Percentiles rank a stretch among this genome's conserved stretches.
Conservation (phyloP, 805 yeast species). For the Millerozyma miso region DNA sequence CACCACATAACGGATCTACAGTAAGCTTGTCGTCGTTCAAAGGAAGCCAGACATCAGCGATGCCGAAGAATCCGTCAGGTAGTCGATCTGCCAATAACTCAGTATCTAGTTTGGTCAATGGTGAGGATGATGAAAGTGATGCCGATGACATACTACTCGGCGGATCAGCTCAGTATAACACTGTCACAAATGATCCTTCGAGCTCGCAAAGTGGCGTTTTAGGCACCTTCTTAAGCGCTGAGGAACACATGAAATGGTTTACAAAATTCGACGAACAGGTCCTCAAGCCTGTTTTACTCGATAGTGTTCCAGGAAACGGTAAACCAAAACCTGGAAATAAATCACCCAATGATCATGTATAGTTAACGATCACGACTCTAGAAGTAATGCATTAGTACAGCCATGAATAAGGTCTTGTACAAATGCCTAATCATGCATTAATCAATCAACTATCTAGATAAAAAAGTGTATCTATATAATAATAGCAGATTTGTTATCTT, state of each 20-base stretch:
- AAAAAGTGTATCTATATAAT: not conserved
- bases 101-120: conserved; percentile 16
- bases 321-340: not conserved
- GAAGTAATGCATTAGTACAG: too few relatives aligned
- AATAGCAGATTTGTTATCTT: not conserved
- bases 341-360: not conserved
- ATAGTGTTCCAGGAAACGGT: conserved; percentile 37
- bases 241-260: conserved; percentile 87
- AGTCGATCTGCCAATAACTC: conserved; percentile 12
- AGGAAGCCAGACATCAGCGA: not conserved
- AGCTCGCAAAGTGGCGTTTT: conserved; percentile 27
- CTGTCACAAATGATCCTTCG: not conserved
- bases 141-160: conserved; percentile 32
- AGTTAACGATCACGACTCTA: too few relatives aligned
- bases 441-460: not conserved
- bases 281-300: conserved; percentile 85
- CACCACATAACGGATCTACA: conserved; percentile 29
- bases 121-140: conserved; percentile 27
- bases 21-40: conserved; percentile 20
- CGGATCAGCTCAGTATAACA: conserved; percentile 1
- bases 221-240: conserved; percentile 46
- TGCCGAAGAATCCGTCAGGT: not conserved
- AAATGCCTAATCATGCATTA: not conserved
- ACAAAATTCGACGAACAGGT: conserved; percentile 91
- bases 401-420: too few relatives aligned